Evolutionary conservation across 345 rosid species (phyloP), one percentile per base, ranked within the genome.

Genomic region (Sapria himalayana): DNA sequence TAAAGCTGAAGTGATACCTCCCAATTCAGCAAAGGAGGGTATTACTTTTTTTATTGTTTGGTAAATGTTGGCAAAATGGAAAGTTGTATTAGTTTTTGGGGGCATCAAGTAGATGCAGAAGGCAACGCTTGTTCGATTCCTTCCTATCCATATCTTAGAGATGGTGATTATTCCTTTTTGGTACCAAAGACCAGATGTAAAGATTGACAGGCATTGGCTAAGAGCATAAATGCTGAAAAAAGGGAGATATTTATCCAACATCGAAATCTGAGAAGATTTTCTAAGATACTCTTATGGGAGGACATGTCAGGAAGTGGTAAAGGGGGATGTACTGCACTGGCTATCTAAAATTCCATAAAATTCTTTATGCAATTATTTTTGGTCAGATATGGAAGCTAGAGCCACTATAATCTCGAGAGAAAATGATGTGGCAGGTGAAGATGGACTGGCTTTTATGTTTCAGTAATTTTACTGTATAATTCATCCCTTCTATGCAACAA

Each of bases 261-360:
- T n/a, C n/a, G n/a, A n/a, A n/a, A n/a, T n/a, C n/a, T n/a, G n/a
- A n/a, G n/a, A n/a, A n/a, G n/a, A 64, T 91, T 84, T 46, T 86
- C 95, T 4, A 91, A 91, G 74, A 75, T 91, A 34, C 84, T 91
- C 40, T 56, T 89, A 1, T 95, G 99, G 36, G 99, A 91, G 39
- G 99, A 91, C 59, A 91, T 91, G 99, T 91, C 99, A 11, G 99
- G 95, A 15, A 86, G 95, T 40, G 95, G 99, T 4, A 84, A 91
- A 64, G 95, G 99, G 21, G 99, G 79, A 24, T 91, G 95, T 51
- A 84, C 92, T 18, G 99, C 99, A 2, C 93, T 91, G 37, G 92
- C 99, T 20, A 84, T 91, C 58, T 91, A 86, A 25, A 91, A 91
- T 57, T 93, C 99, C 43, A 84, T 91, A 54, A 91, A 95, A 18